phyloP scores from a whole-genome alignment of 2,329 filamentous ascomycete genomes.

The Bipolaris victoriae region DNA sequence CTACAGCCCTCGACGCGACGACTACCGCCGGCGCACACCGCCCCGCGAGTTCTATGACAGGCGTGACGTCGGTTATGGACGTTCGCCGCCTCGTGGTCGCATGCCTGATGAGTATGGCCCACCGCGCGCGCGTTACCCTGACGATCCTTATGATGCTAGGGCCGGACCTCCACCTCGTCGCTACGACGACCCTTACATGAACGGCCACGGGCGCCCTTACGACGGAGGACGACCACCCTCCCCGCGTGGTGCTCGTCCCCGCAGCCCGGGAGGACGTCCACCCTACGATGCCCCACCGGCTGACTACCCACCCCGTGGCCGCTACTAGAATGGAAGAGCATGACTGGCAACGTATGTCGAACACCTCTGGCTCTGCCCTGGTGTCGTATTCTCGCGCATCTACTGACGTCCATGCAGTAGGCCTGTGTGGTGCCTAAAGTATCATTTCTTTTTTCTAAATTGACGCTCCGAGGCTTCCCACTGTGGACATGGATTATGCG shows the following conservation, averaged over 20 bases:
- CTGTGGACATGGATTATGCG: slow-evolving; percentile 12
- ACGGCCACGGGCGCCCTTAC: slow-evolving; percentile 64
- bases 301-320: slow-evolving; percentile 53
- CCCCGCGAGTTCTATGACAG: slow-evolving; percentile 87
- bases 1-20: slow-evolving; percentile 84
- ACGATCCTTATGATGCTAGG: slow-evolving; percentile 72
- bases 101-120: slow-evolving; percentile 76
- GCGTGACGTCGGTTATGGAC: slow-evolving; percentile 65
- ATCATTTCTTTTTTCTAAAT: slow-evolving; percentile 1
- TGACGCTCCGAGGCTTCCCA: slow-evolving; percentile 1
- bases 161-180: slow-evolving; percentile 61
- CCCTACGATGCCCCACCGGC: slow-evolving; percentile 54
- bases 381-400: background rate
- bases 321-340: slow-evolving; percentile 36
- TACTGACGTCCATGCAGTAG: slow-evolving; percentile 10
- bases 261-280: slow-evolving; percentile 66
- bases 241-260: slow-evolving; percentile 46
- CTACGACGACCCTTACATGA: slow-evolving; percentile 65
- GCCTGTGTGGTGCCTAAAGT: slow-evolving; percentile 1
- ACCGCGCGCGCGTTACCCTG: slow-evolving; percentile 68
- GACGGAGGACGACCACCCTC: slow-evolving; percentile 55
- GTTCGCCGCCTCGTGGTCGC: slow-evolving; percentile 69
- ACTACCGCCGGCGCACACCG: slow-evolving; percentile 82
- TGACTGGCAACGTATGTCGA: slow-evolving; percentile 7
- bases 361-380: background rate